Evolutionary conservation across 129 eudicot genomes (phyloP), one percentile per base, ranked within the genome.

Genomic region (Tagetes patula): DNA sequence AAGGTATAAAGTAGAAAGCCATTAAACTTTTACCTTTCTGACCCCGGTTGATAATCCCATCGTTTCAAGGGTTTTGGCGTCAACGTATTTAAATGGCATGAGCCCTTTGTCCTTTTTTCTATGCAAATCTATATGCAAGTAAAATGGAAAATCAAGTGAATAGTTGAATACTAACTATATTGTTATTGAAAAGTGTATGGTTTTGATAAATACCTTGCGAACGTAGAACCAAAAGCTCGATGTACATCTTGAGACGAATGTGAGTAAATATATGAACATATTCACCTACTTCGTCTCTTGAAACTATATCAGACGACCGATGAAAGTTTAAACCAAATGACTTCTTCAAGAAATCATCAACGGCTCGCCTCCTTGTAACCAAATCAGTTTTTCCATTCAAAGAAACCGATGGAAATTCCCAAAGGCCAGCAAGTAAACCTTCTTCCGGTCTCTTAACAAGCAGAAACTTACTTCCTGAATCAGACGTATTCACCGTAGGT

Each of bases 361-460:
- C 80, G 8, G 89, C 93, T 72, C 73, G 74, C 71, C 92, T 84
- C 72, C 98, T 87, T 56, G 85, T 74, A 53, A 68, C 77, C 78
- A 75, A 32, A 53, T 86, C 91, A 39, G 85, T 76, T 76, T 87
- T 95, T 68, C 69, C 82, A 50, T 77, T 74, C 73, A 94, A 49
- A 5, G 79, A 80, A 74, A 94, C 96, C 5, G 96, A 87, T 10
- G 98, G 98, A 65, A 94, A 94, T 81, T 94, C 98, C 96, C 98
- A 94, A 43, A 94, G 93, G 31, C 98, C 98, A 62, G 96, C 96
- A 71, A 94, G 98, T 84, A 94, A 80, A 73, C 98, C 98, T 71
- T 80, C 86, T 70, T 90, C 86, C 32, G 98, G 96, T 74, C 98
- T 94, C 79, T 87, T 94, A 8, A 94, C 96, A 67, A 94, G 90